Evolutionary conservation across 2,329 filamentous ascomycete species (phyloP).

Genomic region (Calonectria crousiana): DNA sequence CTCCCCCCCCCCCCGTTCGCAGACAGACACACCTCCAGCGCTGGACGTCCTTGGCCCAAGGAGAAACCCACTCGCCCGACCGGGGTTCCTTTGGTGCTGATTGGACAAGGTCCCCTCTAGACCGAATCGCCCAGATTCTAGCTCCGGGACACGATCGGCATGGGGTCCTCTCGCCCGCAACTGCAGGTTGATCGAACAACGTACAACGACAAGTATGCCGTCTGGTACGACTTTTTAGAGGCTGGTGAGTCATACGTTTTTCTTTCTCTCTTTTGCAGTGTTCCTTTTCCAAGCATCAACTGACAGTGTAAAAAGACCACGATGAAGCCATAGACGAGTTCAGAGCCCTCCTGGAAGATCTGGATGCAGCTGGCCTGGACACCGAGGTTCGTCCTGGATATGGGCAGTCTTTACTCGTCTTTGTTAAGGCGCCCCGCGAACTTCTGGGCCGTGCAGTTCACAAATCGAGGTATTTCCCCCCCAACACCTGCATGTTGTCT

Average conservation of each 20-base stretch:
- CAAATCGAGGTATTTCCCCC: conserved; percentile 67
- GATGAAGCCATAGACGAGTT: conserved; percentile 51
- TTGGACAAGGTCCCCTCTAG: neutral
- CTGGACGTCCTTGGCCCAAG: neutral
- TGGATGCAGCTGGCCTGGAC: conserved; percentile 73
- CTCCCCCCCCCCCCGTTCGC: neutral
- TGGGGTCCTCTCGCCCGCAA: neutral
- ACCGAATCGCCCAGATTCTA: conserved; percentile 9
- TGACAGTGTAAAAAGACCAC: conserved; percentile 42
- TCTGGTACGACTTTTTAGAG: conserved; percentile 52
- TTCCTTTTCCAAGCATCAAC: neutral
- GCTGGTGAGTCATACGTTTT: conserved; percentile 43
- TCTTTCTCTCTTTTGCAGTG: neutral
- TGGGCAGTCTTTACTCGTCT: conserved; percentile 75
- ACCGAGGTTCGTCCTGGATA: conserved; percentile 80
- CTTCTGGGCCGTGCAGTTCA: conserved; percentile 75
- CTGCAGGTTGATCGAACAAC: conserved; percentile 29
- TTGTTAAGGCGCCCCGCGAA: conserved; percentile 72
- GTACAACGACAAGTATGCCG: conserved; percentile 56
- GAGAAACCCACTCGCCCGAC: neutral
- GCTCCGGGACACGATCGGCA: neutral
- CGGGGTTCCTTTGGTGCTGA: neutral
- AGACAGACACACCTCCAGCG: neutral
- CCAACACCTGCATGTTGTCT: neutral
- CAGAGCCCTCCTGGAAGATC: conserved; percentile 64